Evolutionary conservation across 1,139 yeast genomes (phyloP), one percentile per base, ranked within the genome.

Genomic region (Candida sanyaensis): DNA sequence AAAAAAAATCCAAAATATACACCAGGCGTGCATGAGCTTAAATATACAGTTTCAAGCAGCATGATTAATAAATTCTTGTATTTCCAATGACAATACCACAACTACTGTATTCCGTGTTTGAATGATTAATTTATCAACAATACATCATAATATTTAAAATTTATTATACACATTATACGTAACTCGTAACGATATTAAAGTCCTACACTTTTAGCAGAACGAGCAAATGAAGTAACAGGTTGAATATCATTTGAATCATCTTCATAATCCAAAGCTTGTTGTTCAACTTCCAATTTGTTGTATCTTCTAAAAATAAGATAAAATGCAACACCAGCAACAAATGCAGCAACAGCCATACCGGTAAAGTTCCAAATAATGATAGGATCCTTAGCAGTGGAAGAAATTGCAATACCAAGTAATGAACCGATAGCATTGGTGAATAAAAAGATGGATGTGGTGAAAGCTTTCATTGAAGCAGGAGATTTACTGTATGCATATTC

Each of bases 401-500:
- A 80, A 50, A 86, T 69, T 6, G 89, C 88, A 64, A 83, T 83
- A 60, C 90, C 90, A 40, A 86, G 61, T 27, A 89, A 88, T 27
- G 89, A 75, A 56, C 91, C 91, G 50, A 79, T 55, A n/a, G 88
- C 88, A 57, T 75, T 80, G 41, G 84, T 82, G 47, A 83, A 64
- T 62, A 83, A 70, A 68, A 78, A 83, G 42, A 83, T 57, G 10
- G 86, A 74, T 77, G 82, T 83, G 58, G 84, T 78, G 63, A 83
- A 80, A 8, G 86, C 77, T 64, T 82, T 82, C 88, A 82, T 83
- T 48, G 71, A 66, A 32, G 73, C 68, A 37, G 88, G 88, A 6
- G 88, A 87, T 68, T 83, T 81, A 47, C 86, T 81, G 70, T 81
- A 83, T n/a, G 88, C 88, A 55, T 81, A 83, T 65, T 81, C 86